Base-by-base conservation (phyloP, 371 early-diverging fungal species). In the Rhizomucor miehei region DNA sequence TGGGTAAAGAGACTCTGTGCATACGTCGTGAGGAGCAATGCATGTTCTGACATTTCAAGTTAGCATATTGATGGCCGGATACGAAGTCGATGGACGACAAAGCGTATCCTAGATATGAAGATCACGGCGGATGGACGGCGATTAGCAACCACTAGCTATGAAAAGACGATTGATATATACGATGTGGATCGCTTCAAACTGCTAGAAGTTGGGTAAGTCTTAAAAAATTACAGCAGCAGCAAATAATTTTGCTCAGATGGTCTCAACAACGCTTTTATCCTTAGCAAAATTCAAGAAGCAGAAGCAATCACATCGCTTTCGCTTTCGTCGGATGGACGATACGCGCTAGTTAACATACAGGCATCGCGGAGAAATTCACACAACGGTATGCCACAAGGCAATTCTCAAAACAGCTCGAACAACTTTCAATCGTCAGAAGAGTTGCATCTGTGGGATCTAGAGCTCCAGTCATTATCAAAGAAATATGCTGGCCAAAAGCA, bases 361-460 rank as follows among this genome's bases (percentile, higher is more conserved):
- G 62, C 63, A 10, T 19, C 57, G 13, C 69, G 8, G 29, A 29
- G 29, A 29, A 29, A 29, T 29, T 29, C 29, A 29, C 29, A 29
- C 29, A 29, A 29, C 29, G 8, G 8, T 29, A 29, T 29, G 29
- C 29, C 29, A 8, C 29, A 29, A 29, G 29, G 29, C 29, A 29
- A 3, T 29, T 29, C 29, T 29, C 29, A 29, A 29, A 29, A 29
- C 29, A 29, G 8, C 8, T 3, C 29, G 8, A 3, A 29, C 34
- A 94, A 90, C 64, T 74, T 89, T 6, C 69, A 65, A 19, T 61
- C 62, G 9, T 20, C 57, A 12, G 67, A 69, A 62, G 89, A 89
- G 48, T 75, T 97, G 19, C 93, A 95, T 67, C 66, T 98, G 53
- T 98, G 97, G 97, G 88, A 94, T 60, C 57, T 98, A 23, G 76